Conservation (phyloP, 169 alveolate species). For the Cystoisospora suis region DNA sequence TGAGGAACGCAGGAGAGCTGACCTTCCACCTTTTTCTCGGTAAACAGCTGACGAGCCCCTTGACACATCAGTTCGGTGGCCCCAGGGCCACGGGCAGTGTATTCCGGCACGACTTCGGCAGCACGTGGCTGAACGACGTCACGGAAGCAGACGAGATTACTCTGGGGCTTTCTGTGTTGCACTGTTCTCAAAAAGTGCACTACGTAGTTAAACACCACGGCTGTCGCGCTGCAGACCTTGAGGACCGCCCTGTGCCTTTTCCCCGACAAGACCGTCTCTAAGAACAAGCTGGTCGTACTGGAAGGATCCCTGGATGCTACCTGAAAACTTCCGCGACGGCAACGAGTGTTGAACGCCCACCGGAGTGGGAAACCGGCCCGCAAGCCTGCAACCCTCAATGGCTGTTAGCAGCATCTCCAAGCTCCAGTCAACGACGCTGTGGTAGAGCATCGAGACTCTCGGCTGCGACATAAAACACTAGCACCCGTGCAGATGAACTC, state of each 20-base stretch:
- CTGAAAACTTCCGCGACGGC: too few relatives aligned
- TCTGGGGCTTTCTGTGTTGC: background rate
- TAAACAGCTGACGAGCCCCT: background rate
- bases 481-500: too few relatives aligned
- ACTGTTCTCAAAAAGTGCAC: background rate
- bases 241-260: background rate
- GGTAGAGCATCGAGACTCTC: too few relatives aligned
- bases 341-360: too few relatives aligned
- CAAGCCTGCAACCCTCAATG: too few relatives aligned
- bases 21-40: slow-evolving; percentile 10
- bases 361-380: too few relatives aligned
- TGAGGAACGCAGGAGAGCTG: background rate
- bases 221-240: background rate
- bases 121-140: slow-evolving; percentile 2
- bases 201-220: background rate
- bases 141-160: background rate
- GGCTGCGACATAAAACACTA: too few relatives aligned
- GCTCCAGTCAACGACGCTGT: too few relatives aligned
- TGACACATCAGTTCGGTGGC: slow-evolving; percentile 21
- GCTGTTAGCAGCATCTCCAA: too few relatives aligned
- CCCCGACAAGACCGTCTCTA: too few relatives aligned
- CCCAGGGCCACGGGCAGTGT: background rate
- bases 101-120: slow-evolving; percentile 12
- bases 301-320: too few relatives aligned
- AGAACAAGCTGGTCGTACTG: too few relatives aligned